Conservation (phyloP, 1,284 basidiomycete species). For the Fomitopsis pinicola region DNA sequence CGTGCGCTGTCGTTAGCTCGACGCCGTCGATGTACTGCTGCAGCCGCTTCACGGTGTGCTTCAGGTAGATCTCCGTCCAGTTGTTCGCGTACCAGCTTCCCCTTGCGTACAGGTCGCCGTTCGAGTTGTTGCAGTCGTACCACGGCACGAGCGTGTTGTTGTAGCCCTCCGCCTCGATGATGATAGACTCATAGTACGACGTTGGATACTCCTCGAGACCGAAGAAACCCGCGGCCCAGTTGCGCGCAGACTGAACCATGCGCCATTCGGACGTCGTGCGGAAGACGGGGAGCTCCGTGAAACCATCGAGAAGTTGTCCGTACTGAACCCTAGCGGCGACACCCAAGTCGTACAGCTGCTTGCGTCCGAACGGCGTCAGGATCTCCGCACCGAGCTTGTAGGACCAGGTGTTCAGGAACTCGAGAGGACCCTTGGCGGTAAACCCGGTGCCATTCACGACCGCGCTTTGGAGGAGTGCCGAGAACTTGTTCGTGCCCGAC, state of each 20-base stretch:
- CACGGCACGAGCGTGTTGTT: slow-evolving; percentile 61
- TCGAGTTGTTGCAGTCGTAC: slow-evolving; percentile 37
- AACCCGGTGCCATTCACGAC: slow-evolving; percentile 31
- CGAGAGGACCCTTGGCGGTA: slow-evolving; percentile 40
- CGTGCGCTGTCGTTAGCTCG: slow-evolving; percentile 42
- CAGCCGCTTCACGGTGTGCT: slow-evolving; percentile 45
- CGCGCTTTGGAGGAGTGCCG: slow-evolving; percentile 35
- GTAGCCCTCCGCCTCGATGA: slow-evolving; percentile 45
- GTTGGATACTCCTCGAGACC: slow-evolving; percentile 44
- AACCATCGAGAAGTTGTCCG: slow-evolving; percentile 51
- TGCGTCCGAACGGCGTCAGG: slow-evolving; percentile 52
- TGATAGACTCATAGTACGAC: slow-evolving; percentile 47
- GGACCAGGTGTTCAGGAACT: slow-evolving; percentile 52
- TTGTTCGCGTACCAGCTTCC: slow-evolving; percentile 27
- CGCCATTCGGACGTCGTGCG: slow-evolving; percentile 53
- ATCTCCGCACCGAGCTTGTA: slow-evolving; percentile 55
- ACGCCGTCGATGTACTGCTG: slow-evolving; percentile 43
- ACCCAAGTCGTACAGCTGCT: slow-evolving; percentile 50
- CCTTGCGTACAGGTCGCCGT: slow-evolving; percentile 31
- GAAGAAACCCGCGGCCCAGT: slow-evolving; percentile 61
- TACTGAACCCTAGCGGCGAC: slow-evolving; percentile 50
- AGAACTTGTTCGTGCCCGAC: slow-evolving; percentile 35
- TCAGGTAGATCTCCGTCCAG: slow-evolving; percentile 55
- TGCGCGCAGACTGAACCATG: slow-evolving; percentile 53
- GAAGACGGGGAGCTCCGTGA: slow-evolving; percentile 51